These are phyloP conservation scores for Penicillium sp. DNA, from an alignment of 2,329 filamentous ascomycete genomes.

Conservation along the genomic window DNA sequence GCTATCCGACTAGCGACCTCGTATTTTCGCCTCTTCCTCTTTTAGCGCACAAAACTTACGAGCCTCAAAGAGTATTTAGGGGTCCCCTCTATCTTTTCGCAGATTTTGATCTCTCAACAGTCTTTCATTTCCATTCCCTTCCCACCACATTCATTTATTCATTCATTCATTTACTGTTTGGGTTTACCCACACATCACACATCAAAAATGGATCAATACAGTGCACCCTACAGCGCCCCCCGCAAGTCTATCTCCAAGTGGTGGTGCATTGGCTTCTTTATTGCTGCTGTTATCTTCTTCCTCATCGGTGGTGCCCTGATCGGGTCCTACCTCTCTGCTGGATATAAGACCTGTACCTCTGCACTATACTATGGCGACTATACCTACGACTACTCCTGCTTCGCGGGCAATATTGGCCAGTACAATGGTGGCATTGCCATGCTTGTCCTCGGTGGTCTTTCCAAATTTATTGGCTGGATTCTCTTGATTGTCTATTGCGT, in stretches of 20 bases:
- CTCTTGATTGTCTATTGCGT: neutral
- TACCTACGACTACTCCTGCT: constrained; percentile 4
- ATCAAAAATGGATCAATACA: neutral
- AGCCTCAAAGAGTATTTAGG: constrained; percentile 5
- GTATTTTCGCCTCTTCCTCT: constrained; percentile 1
- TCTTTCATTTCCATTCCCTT: neutral
- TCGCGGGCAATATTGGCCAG: neutral
- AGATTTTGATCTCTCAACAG: neutral
- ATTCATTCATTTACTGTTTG: neutral
- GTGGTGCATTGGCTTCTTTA: constrained; percentile 2
- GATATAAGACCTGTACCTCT: neutral
- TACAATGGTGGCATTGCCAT: constrained; percentile 2
- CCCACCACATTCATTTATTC: neutral
- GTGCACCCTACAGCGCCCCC: neutral
- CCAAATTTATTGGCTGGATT: neutral
- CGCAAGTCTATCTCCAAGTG: constrained; percentile 2
- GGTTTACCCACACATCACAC: neutral
- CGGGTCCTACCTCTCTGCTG: neutral
- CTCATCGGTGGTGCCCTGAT: neutral
- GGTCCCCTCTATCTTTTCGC: neutral
- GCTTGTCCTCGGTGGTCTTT: neutral
- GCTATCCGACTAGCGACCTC: neutral
- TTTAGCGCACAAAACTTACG: constrained; percentile 1
- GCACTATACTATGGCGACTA: neutral
- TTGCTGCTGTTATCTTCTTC: constrained; percentile 1